Percentiles rank a stretch among this genome's conserved stretches.
Conservation (phyloP, 108 stramenopile genomes). For the Seminavis robusta region DNA sequence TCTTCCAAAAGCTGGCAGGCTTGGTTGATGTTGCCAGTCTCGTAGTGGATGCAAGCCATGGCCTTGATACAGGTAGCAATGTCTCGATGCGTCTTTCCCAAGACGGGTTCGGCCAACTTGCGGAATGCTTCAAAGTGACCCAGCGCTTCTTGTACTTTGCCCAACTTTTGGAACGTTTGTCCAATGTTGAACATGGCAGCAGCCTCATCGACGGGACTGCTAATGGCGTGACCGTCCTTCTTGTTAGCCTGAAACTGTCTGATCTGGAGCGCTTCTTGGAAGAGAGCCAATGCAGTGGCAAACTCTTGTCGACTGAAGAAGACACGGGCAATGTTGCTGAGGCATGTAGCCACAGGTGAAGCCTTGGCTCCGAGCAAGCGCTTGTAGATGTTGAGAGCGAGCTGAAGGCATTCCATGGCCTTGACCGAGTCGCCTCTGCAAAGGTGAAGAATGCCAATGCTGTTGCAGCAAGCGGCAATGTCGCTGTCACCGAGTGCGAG, state of each 20-base stretch:
- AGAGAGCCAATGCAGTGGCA: conserved; percentile 36
- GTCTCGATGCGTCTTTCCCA: conserved; percentile 47
- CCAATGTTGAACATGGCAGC: conserved; percentile 71
- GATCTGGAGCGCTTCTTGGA: conserved; percentile 41
- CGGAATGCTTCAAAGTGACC: conserved; percentile 46
- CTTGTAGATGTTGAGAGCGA: conserved; percentile 34
- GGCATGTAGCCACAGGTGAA: conserved; percentile 39
- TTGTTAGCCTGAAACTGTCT: conserved; percentile 35
- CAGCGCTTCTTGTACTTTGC: conserved; percentile 40
- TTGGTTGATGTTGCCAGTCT: conserved; percentile 30
- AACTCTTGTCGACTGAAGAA: conserved; percentile 48
- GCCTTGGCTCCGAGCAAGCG: conserved; percentile 8
- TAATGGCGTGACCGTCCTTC: too few species aligned
- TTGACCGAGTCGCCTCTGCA: conserved; percentile 27
- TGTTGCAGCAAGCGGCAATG: conserved; percentile 23
- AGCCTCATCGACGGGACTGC: conserved; percentile 59
- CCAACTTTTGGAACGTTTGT: conserved; percentile 56
- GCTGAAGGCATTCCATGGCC: conserved; percentile 35
- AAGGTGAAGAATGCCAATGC: conserved; percentile 40
- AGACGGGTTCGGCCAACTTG: conserved; percentile 23
- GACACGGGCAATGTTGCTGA: conserved; percentile 67
- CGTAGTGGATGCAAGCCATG: conserved; percentile 62
- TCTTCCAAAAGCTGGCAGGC: conserved; percentile 30
- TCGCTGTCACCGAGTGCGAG: conserved; percentile 1
- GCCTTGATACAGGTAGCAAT: conserved; percentile 54